phyloP scores from a whole-genome alignment of 169 alveolate species.

The Plasmodium malariae region DNA sequence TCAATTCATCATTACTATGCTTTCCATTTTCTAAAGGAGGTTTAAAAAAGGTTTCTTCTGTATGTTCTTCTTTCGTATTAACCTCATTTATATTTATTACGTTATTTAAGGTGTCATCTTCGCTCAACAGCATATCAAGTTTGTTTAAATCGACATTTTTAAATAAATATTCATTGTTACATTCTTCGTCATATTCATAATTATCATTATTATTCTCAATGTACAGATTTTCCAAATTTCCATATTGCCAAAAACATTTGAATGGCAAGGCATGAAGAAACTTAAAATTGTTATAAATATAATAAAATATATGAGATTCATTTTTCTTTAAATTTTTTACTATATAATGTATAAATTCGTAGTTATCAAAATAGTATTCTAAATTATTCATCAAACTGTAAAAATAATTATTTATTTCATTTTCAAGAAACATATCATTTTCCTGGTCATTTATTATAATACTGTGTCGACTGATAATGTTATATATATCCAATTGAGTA shows the following conservation, averaged over 20 bases:
- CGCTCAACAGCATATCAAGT: constrained; percentile 33
- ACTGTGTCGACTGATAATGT: constrained; percentile 15
- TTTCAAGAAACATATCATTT: constrained; percentile 65
- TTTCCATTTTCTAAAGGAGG: too few species aligned
- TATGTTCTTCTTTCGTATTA: neutral
- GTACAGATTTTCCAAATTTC: constrained; percentile 19
- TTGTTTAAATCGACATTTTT: constrained; percentile 34
- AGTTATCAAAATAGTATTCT: constrained; percentile 29
- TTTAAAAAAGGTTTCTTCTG: too few species aligned
- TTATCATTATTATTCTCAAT: neutral
- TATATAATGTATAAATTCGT: neutral
- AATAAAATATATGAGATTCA: constrained; percentile 59
- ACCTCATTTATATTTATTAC: neutral
- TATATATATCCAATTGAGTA: constrained; percentile 23
- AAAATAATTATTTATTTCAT: constrained; percentile 25
- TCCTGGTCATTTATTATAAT: constrained; percentile 68
- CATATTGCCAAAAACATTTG: constrained; percentile 67
- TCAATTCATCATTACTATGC: too few species aligned
- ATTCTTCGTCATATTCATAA: constrained; percentile 21
- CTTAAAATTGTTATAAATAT: constrained; percentile 36
- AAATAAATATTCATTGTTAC: constrained; percentile 61
- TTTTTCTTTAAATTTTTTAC: constrained; percentile 36
- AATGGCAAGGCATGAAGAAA: constrained; percentile 53
- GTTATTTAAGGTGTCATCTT: constrained; percentile 24
- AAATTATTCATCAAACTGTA: constrained; percentile 26